Conservation (phyloP, 345 rosid species). For the Populus ilicifolia region DNA sequence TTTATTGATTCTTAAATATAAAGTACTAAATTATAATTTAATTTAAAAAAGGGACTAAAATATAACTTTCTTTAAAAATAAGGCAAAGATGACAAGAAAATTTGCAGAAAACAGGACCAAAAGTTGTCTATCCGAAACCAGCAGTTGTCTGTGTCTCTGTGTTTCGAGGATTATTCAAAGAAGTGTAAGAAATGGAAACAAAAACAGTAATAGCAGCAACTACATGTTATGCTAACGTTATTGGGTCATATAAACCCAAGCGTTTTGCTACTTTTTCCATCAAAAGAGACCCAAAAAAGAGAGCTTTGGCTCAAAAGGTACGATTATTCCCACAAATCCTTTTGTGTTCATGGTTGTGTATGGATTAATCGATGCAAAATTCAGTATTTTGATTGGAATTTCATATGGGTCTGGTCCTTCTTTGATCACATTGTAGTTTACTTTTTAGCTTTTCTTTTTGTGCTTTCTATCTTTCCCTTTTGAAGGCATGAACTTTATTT, state of each 20-base stretch:
- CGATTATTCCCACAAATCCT: neutral
- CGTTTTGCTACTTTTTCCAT: conserved; percentile 17
- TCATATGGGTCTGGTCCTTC: neutral
- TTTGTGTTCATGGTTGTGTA: neutral
- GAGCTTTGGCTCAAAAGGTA: conserved; percentile 35
- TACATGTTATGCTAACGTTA: neutral
- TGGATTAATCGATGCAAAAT: neutral
- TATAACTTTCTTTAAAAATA: neutral
- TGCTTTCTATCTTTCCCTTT: neutral
- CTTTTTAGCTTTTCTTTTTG: neutral
- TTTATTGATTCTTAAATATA: too few species aligned
- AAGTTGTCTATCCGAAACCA: neutral
- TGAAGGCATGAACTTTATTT: neutral
- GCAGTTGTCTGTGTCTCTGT: neutral
- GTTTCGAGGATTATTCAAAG: neutral
- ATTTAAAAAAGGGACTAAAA: too few species aligned
- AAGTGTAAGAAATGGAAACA: neutral
- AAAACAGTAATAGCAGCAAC: neutral
- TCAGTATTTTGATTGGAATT: neutral
- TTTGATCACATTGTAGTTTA: neutral
- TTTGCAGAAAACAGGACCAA: neutral
- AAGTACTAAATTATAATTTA: too few species aligned
- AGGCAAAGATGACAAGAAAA: neutral
- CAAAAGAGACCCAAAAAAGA: conserved; percentile 17
- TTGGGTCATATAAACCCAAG: conserved; percentile 9